A percentile compares a stretch with the other conserved stretches of the same genome.
Evolutionary conservation across 2,329 filamentous ascomycete genomes (phyloP).

Genomic region (Ophioceras dolichostomum): DNA sequence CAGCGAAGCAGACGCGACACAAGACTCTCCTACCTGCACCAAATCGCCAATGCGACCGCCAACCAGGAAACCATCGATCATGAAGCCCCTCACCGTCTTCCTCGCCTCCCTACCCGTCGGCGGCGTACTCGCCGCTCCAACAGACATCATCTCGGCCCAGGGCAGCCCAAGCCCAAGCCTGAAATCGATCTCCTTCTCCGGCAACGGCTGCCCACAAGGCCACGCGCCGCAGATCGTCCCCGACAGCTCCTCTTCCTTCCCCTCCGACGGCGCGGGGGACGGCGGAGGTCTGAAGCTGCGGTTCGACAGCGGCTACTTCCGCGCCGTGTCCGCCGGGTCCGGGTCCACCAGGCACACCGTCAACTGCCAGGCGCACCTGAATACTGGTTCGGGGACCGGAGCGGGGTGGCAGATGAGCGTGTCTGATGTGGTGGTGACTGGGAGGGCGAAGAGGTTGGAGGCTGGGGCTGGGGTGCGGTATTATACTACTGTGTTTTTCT

Average conservation of each 20-base stretch:
- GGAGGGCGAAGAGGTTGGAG: slow-evolving; percentile 18
- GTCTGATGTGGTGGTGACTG: slow-evolving; percentile 17
- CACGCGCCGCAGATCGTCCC: slow-evolving; percentile 17
- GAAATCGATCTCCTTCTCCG: slow-evolving; percentile 21
- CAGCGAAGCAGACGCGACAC: too few relatives aligned
- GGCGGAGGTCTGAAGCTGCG: slow-evolving; percentile 8
- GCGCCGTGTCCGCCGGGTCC: slow-evolving; percentile 4
- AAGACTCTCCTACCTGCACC: too few relatives aligned
- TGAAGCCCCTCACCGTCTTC: too few relatives aligned
- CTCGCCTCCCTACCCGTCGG: too few relatives aligned
- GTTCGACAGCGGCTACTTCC: slow-evolving; percentile 9
- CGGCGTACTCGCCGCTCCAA: too few relatives aligned
- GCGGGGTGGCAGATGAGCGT: slow-evolving; percentile 26
- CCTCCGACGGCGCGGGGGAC: slow-evolving; percentile 14
- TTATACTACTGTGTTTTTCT: slow-evolving; percentile 23
- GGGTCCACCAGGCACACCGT: slow-evolving; percentile 14
- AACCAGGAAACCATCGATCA: too few relatives aligned
- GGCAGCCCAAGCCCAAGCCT: slow-evolving; percentile 14
- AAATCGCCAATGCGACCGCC: too few relatives aligned
- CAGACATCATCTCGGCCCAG: too few relatives aligned
- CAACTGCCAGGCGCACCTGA: slow-evolving; percentile 23
- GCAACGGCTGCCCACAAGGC: slow-evolving; percentile 22
- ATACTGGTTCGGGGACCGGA: slow-evolving; percentile 11
- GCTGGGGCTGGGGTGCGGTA: slow-evolving; percentile 19
- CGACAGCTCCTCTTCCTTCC: too few relatives aligned